Evolutionary conservation across 2,329 filamentous ascomycete species (phyloP), one percentile per base, ranked within the genome.

Genomic region (Colletotrichum cuscutae): DNA sequence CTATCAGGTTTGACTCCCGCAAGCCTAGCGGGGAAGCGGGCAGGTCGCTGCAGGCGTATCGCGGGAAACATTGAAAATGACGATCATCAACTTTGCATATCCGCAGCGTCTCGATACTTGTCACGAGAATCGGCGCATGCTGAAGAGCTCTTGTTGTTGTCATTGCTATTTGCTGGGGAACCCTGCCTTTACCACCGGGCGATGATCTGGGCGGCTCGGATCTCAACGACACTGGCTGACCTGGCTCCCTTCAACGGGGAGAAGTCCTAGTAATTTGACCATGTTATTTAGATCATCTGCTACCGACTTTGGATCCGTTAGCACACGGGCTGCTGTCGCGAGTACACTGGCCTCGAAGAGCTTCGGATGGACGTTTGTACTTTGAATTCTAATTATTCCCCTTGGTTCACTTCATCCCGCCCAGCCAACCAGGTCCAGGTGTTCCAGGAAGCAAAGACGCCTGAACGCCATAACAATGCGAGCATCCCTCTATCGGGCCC

Each of bases 401-500:
- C 65, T 65, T 65, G 63, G 67, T 64, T 63, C 68, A 73, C 62
- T 62, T 72, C 71, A 67, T 64, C 71, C 71, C 71, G 67, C 62
- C 67, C 62, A 73, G 62, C 62, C 71, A 72, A 73, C 71, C 71
- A 73, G 67, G 71, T 62, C 71, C 68, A 73, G 71, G 71, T 73
- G 70, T 73, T 72, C 68, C 68, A 68, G 71, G 68, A 73, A 72
- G 57, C 61, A 73, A 72, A 73, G 71, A 73, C 71, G 71, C 71
- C 71, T 73, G 68, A 73, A 72, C 71, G 71, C 71, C 71, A 54
- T 73, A 71, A 73, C 62, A 73, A 73, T 73, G 71, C 71, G 71
- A 73, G 62, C 32, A 72, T 72, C 54, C 70, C 71, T 61, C 49
- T 61, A 35, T 61, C 71, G 65, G 59, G 59, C 60, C 60, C 58